These are phyloP conservation scores for Hemileccinum rubropunctum DNA, from an alignment of 768 basidiomycete genomes.

Conservation along the genomic window DNA sequence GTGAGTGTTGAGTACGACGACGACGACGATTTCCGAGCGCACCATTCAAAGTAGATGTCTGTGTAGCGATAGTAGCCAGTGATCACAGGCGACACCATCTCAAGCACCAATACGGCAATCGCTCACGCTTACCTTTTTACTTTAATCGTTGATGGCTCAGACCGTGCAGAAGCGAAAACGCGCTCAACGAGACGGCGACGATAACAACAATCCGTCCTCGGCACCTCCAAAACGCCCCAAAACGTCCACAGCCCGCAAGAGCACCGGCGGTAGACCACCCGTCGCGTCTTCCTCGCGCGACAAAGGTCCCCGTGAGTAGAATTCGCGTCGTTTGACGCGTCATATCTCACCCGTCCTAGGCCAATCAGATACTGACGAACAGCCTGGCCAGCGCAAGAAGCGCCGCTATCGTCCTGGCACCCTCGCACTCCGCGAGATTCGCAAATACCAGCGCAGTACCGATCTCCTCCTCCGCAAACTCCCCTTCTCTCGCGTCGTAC, in stretches of 20 bases:
- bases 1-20: constrained; percentile 1
- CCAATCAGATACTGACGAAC: constrained; percentile 24
- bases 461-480: constrained; percentile 84
- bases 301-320: constrained; percentile 27
- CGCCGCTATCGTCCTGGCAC: constrained; percentile 88
- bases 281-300: constrained; percentile 29
- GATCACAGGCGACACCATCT: constrained; percentile 42
- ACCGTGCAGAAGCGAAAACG: constrained; percentile 55
- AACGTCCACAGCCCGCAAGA: constrained; percentile 75
- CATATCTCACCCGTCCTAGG: constrained; percentile 18
- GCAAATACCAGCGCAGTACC: constrained; percentile 92
- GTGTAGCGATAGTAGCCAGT: constrained; percentile 83
- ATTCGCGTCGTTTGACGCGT: neutral
- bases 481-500: constrained; percentile 88
- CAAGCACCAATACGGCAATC: constrained; percentile 13
- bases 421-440: constrained; percentile 85
- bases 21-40: constrained; percentile 3
- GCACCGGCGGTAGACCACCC: constrained; percentile 59
- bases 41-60: constrained; percentile 85
- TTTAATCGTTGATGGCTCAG: constrained; percentile 53
- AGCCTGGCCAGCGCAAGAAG: constrained; percentile 39
- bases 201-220: constrained; percentile 27
- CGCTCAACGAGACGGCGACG: constrained; percentile 27
- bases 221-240: constrained; percentile 45
- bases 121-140: neutral